Evolutionary conservation across 176 grass and related monocot species (phyloP).

Genomic region (Triticum timopheevii): DNA sequence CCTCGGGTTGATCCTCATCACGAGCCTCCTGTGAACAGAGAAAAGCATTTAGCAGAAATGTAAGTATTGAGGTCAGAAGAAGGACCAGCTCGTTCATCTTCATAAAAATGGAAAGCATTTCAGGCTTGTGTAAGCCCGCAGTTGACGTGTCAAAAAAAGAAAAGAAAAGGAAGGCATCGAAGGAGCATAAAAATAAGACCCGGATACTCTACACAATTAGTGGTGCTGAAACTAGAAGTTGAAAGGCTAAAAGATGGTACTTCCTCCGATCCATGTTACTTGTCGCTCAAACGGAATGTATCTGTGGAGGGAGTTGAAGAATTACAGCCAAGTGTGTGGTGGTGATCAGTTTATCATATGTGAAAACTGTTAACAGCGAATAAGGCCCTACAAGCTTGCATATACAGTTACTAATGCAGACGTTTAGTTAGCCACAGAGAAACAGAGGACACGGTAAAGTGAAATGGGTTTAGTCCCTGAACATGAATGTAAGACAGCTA

Average conservation of each 20-base stretch:
- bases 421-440: background rate
- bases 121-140: no score
- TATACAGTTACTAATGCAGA: background rate
- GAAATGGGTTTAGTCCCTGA: background rate
- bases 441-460: background rate
- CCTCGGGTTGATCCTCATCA: conserved; percentile 23
- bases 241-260: background rate
- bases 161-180: background rate
- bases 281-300: no score
- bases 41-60: background rate
- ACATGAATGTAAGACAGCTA: conserved; percentile 32
- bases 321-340: background rate
- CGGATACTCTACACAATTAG: background rate
- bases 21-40: conserved; percentile 35
- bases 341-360: background rate
- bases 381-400: background rate
- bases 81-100: background rate
- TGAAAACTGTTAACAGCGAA: background rate
- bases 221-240: background rate
- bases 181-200: background rate
- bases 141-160: background rate
- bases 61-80: background rate
- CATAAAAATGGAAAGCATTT: background rate
- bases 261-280: no score
- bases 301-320: background rate